Base-by-base conservation (phyloP, 257 asterid species). In the Forsythia suspensa region DNA sequence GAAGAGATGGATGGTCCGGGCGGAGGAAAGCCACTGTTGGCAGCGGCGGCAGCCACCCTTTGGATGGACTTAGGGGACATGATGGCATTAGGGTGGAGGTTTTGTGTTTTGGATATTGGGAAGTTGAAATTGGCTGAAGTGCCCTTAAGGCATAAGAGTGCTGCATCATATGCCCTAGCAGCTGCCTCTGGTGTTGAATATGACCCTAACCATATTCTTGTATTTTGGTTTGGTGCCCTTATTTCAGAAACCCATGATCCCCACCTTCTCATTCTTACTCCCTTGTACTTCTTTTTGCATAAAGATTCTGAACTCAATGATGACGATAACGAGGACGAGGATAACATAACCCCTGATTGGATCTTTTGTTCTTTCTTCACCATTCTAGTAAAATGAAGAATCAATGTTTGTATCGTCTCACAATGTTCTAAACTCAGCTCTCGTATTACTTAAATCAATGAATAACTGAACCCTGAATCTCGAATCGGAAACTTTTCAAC, bases 211-310 rank as follows among this genome's bases (percentile, higher is more conserved):
- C 91, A 87, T 52, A 87, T 87, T 73, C 91, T 70, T 12, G 91
- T 82, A 71, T 87, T 87, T 16, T 87, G 91, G 70, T 87, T 85
- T 0, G 91, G 91, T 10, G 91, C 91, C 78, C 91, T 83, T 48
- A 87, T 84, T 73, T 87, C 91, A 1, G 91, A 85, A 15, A 85
- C 91, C 85, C 85, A 87, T 39, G 88, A 84, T 37, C 90, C 90
- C 90, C 90, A 87, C 76, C 90, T 87, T 42, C 91, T 83, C 91
- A 87, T 87, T 51, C 91, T 83, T 6, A 87, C 91, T 55, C 91
- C 91, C 39, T 85, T 88, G 83, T 77, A 88, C 85, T 88, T 85
- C 81, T 83, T 88, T 74, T 85, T 79, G 43, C 29, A 57, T 2
- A n/a, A 57, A 3, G 66, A 57, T 57, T 57, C 18, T 9, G 66